Evolutionary conservation across 192 early-diverging fungal species (phyloP), one percentile per base, ranked within the genome.

Genomic region (Coemansia sp.): DNA sequence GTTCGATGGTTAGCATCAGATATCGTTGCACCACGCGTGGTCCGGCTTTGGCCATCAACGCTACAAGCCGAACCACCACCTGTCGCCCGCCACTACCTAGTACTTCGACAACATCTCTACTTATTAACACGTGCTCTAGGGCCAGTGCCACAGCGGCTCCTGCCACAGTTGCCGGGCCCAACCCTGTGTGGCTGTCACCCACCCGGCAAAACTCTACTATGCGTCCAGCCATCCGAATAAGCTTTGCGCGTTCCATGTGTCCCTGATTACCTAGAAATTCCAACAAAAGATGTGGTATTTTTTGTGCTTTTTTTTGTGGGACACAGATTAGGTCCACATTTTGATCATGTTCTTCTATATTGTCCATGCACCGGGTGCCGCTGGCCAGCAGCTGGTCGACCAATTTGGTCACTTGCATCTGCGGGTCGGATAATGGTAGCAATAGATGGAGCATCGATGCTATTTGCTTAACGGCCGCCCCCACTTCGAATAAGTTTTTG

Each of bases 301-400:
- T 40, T 32, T 30, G 33, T 1, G 66, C 48, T 2, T 8, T 22
- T 32, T 51, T 22, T 10, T 34, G 40, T 3, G 18, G 18, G 7
- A 56, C 66, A 0, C 57, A 5, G 11, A 77, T 38, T 25, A 48
- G 58, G 16, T 45, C 48, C 30, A 56, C 14, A 0, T 64, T 42
- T 4, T n/a, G 20, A 17, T 4, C 12, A 16, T 12, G 6, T 42
- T 57, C 51, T 11, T 36, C 50, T 0, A 17, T 3, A 12, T 61
- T 32, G 18, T 31, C 48, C 11, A 40, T 3, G 0, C 18, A 7
- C 25, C 3, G 18, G 31, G 11, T 25, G 60, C 25, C 48, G 4
- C 30, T 40, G 4, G 61, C 74, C 49, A 76, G 60, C 16, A 76
- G 18, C 32, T 68, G 63, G 54, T 76, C 68, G 45, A 64, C 68